Evolutionary conservation across 495 filamentous ascomycete genomes (phyloP), one percentile per base, ranked within the genome.

Genomic region (Talaromyces trachyspermus): DNA sequence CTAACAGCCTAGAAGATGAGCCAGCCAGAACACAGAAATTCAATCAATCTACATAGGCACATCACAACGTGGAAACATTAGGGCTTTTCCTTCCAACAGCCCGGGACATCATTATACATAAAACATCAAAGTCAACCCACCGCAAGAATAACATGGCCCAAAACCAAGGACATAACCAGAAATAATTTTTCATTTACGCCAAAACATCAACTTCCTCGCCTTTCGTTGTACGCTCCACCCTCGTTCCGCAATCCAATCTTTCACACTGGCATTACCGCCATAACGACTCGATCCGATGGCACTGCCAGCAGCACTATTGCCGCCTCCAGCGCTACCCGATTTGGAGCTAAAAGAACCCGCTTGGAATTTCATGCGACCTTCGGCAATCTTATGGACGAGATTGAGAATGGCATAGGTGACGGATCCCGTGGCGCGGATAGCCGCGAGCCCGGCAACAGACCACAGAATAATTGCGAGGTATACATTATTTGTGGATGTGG

Each of bases 381-480:
- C 92, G 9, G 91, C 87, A 26, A 94, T 70, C 63, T 80, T 83
- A 56, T 94, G 86, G 18, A 99, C 65, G 4, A 85, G 68, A 59
- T 90, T 86, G 43, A 97, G 76, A 12, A 95, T 65, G 0, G 85
- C 81, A 61, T 90, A 98, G 0, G 86, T 78, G 9, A 80, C 81
- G n/a, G 74, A 81, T 0, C 92, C 94, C 2, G 95, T 48, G 0
- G 86, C 86, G 48, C 94, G 73, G 64, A 97, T 90, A 6, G 87
- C 64, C 5, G 94, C 92, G 46, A 99, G 65, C 1, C 74, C 76
- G 0, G 92, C 94, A 11, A 99, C 94, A 23, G 80, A 67, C 94
- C 94, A 99, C 5, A 99, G 75, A 56, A 97, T 85, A 57, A 95
- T 89, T 24, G 83, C 81, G 22, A 98, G 78, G 63, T 99, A 99